A percentile compares a stretch with the other conserved stretches of the same genome.
Evolutionary conservation across 2,329 filamentous ascomycete genomes (phyloP).

Genomic region (Pseudogymnoascus sp.): DNA sequence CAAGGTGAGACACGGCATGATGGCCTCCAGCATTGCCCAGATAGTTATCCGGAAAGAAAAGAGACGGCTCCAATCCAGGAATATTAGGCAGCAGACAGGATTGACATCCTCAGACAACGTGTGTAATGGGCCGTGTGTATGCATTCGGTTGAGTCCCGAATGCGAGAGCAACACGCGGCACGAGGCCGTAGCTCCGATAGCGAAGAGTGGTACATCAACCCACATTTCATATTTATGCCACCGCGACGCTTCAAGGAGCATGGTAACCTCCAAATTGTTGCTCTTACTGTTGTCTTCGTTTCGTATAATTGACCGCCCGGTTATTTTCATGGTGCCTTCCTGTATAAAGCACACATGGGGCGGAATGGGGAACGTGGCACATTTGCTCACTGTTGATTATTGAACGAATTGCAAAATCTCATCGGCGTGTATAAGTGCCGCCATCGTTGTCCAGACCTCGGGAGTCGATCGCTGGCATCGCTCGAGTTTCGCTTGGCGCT

Average conservation of each 20-base stretch:
- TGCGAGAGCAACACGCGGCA: neutral
- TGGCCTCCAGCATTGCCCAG: neutral
- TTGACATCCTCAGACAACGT: neutral
- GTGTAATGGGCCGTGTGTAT: neutral
- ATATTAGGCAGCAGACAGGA: neutral
- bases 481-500: neutral
- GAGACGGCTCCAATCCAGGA: neutral
- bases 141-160: neutral
- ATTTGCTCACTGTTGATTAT: neutral
- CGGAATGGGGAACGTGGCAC: neutral
- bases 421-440: neutral
- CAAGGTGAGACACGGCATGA: neutral
- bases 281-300: neutral
- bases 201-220: neutral
- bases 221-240: neutral
- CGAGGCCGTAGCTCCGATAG: neutral
- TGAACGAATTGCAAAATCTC: neutral
- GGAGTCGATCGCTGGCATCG: neutral
- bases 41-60: neutral
- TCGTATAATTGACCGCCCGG: neutral
- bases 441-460: neutral
- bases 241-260: too few species aligned
- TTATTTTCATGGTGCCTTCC: neutral
- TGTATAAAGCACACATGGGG: neutral
- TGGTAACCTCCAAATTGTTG: neutral